These are phyloP conservation scores for Nannizziopsis arthrosporioides DNA, from an alignment of 2,329 filamentous ascomycete genomes.

Conservation along the genomic window DNA sequence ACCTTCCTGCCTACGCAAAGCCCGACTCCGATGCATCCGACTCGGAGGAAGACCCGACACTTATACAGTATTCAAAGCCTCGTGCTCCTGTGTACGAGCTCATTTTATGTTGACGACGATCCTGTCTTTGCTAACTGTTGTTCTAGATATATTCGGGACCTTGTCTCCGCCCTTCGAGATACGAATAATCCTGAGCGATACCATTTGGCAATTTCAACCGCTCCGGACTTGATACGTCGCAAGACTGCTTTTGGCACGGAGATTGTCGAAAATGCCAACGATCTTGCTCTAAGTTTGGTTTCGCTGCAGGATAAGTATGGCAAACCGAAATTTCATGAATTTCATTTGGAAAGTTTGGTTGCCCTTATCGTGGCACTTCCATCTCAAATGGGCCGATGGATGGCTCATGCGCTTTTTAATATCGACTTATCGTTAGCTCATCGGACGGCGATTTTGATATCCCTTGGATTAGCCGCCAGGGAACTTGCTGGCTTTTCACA, in stretches of 20 bases:
- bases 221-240: constrained; percentile 68
- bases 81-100: constrained; percentile 58
- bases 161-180: constrained; percentile 67
- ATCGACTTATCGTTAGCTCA: constrained; percentile 85
- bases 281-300: constrained; percentile 63
- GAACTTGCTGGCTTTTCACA: constrained; percentile 69
- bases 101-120: background rate
- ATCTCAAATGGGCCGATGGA: constrained; percentile 67
- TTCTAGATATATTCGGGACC: constrained; percentile 62
- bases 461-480: constrained; percentile 67
- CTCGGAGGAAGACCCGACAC: constrained; percentile 81
- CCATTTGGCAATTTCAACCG: constrained; percentile 63
- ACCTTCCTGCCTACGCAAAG: constrained; percentile 67
- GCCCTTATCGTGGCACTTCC: constrained; percentile 68
- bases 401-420: constrained; percentile 73
- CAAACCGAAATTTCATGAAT: constrained; percentile 62
- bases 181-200: constrained; percentile 76
- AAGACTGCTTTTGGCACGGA: constrained; percentile 84
- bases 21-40: constrained; percentile 82
- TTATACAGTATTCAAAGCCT: constrained; percentile 71
- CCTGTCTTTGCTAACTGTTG: constrained; percentile 12
- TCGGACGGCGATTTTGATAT: constrained; percentile 66
- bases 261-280: constrained; percentile 69
- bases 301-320: constrained; percentile 79
- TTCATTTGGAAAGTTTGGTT: constrained; percentile 69